Evolutionary conservation across 495 filamentous ascomycete species (phyloP).

Genomic region (Talaromyces stipitatus): DNA sequence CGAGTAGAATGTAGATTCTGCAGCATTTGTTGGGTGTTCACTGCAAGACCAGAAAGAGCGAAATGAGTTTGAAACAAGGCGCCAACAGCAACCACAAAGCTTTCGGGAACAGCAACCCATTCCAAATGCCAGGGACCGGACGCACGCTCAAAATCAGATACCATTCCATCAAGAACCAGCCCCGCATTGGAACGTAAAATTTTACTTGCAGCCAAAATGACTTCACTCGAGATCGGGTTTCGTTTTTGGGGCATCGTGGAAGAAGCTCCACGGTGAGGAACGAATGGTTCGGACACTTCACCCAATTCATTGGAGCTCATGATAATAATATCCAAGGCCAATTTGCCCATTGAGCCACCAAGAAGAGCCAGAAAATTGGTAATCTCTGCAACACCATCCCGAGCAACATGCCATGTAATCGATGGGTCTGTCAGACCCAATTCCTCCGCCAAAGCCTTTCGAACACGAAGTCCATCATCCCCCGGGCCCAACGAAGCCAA

Average conservation of each 20-base stretch:
- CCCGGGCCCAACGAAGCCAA: conserved; percentile 32
- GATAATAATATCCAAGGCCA: conserved; percentile 47
- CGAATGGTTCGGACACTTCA: conserved; percentile 49
- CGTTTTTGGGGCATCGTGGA: conserved; percentile 51
- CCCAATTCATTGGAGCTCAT: conserved; percentile 47
- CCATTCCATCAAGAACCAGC: conserved; percentile 45
- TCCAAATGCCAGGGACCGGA: conserved; percentile 48
- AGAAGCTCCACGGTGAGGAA: conserved; percentile 44
- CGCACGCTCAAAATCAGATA: conserved; percentile 46
- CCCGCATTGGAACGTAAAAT: conserved; percentile 40
- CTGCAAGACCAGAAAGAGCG: conserved; percentile 37
- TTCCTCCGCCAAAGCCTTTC: conserved; percentile 29
- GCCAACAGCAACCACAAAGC: conserved; percentile 42
- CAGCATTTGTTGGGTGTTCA: conserved; percentile 37
- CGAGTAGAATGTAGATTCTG: conserved; percentile 39
- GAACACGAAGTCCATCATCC: conserved; percentile 28
- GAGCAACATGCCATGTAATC: conserved; percentile 41
- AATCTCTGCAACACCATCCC: conserved; percentile 43
- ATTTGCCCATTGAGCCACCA: conserved; percentile 41
- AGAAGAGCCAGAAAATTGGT: conserved; percentile 43
- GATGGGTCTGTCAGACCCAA: conserved; percentile 28
- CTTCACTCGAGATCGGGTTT: conserved; percentile 46
- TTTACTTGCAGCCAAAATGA: conserved; percentile 44
- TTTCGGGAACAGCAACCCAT: conserved; percentile 45
- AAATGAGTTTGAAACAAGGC: conserved; percentile 42